A percentile compares a stretch with the other conserved stretches of the same genome.
phyloP scores from a whole-genome alignment of 1,139 yeast species.

The Scheffersomyces lignicola region DNA sequence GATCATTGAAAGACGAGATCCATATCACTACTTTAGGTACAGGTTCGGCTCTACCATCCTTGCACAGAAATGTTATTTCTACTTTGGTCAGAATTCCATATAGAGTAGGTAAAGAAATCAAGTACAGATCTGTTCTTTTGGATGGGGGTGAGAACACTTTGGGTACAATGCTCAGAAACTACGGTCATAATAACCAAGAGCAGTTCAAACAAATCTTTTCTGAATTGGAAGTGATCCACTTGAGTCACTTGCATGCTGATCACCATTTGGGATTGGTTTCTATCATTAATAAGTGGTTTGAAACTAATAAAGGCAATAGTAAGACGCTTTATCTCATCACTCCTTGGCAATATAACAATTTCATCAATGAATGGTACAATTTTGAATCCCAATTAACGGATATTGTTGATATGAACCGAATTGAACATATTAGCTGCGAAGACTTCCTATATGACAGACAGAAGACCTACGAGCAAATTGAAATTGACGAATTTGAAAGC shows the following conservation, averaged over 20 bases:
- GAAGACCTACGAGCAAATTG: conserved; percentile 23
- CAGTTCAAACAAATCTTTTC: conserved; percentile 39
- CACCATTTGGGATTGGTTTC: conserved; percentile 87
- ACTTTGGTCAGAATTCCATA: conserved; percentile 70
- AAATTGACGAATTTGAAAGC: conserved; percentile 33
- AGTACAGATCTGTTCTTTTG: conserved; percentile 52
- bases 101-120: conserved; percentile 22
- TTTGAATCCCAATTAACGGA: conserved; percentile 42
- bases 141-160: conserved; percentile 96
- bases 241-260: conserved; percentile 96
- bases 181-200: conserved; percentile 41
- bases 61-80: conserved; percentile 80
- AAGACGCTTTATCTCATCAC: conserved; percentile 55
- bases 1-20: conserved; percentile 49
- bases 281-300: conserved; percentile 68
- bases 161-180: conserved; percentile 68
- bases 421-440: conserved; percentile 67
- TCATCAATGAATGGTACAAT: conserved; percentile 68
- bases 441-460: conserved; percentile 40
- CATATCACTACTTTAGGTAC: conserved; percentile 86
- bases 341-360: conserved; percentile 75
- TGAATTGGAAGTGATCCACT: conserved; percentile 64
- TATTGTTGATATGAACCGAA: conserved; percentile 38
- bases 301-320: conserved; percentile 25
- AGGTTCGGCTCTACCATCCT: conserved; percentile 89